Percentiles rank a stretch among this genome's conserved stretches.
Evolutionary conservation across 169 alveolate genomes (phyloP).

Genomic region (Eimeria tenella): DNA sequence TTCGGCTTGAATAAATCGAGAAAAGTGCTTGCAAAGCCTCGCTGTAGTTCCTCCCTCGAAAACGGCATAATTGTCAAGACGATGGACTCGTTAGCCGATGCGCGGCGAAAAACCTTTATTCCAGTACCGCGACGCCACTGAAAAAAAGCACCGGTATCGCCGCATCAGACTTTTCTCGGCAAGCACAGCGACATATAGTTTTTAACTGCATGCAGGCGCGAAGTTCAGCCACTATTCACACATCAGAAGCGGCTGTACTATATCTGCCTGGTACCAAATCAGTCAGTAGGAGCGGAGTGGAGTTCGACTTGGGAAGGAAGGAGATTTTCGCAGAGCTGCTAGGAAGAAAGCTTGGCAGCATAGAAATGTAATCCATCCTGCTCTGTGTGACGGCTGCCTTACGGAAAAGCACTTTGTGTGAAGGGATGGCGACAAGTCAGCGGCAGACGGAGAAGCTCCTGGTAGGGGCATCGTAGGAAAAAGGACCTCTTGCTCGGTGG

Average conservation of each 20-base stretch:
- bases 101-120: conserved; percentile 70
- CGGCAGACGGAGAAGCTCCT: conserved; percentile 48
- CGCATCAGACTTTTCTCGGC: no score
- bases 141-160: background rate
- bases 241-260: no score
- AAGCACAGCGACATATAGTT: no score
- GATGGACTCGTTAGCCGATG: conserved; percentile 16
- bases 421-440: conserved; percentile 52
- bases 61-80: conserved; percentile 55
- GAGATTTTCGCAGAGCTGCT: no score
- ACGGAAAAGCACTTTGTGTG: conserved; percentile 13
- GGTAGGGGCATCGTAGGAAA: conserved; percentile 53
- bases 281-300: no score
- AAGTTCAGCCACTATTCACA: no score
- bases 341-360: no score
- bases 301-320: no score
- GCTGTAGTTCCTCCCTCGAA: conserved; percentile 28
- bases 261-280: no score
- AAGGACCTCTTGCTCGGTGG: conserved; percentile 9
- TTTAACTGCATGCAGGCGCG: no score
- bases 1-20: conserved; percentile 21
- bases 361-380: no score
- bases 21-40: background rate
- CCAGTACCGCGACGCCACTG: conserved; percentile 77
- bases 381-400: background rate